phyloP scores from a whole-genome alignment of 2,329 filamentous ascomycete genomes.

The Xylaria sp. region DNA sequence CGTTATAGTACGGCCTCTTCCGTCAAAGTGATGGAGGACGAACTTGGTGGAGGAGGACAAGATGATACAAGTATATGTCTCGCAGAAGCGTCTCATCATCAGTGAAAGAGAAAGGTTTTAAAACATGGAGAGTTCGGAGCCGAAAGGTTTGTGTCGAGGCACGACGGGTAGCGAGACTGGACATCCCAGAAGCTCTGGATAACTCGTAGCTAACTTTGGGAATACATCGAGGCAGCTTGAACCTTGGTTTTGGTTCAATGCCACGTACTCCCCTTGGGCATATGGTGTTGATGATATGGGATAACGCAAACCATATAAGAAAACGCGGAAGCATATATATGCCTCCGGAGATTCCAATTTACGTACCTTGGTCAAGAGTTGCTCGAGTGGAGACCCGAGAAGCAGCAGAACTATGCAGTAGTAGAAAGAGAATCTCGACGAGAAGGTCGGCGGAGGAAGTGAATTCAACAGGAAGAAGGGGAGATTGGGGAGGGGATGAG shows the following conservation, averaged over 20 bases:
- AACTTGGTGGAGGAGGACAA: not conserved
- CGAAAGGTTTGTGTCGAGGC: not conserved
- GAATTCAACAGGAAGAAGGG: not conserved
- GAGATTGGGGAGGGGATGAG: not conserved
- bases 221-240: not conserved
- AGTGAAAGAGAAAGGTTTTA: not conserved
- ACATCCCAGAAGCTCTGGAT: not conserved
- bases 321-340: no score
- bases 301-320: no score
- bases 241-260: not conserved
- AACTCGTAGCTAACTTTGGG: not conserved
- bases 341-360: no score
- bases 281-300: no score
- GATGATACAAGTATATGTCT: not conserved
- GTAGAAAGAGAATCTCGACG: not conserved
- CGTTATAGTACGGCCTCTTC: not conserved
- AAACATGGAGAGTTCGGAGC: not conserved
- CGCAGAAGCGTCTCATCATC: not conserved
- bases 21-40: not conserved
- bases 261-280: no score
- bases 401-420: not conserved
- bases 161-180: not conserved
- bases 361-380: constrained; percentile 10
- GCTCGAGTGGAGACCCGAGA: no score
- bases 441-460: not conserved